Conservation (phyloP, 805 yeast genomes). For the Sungouiozyma ichnusensis region DNA sequence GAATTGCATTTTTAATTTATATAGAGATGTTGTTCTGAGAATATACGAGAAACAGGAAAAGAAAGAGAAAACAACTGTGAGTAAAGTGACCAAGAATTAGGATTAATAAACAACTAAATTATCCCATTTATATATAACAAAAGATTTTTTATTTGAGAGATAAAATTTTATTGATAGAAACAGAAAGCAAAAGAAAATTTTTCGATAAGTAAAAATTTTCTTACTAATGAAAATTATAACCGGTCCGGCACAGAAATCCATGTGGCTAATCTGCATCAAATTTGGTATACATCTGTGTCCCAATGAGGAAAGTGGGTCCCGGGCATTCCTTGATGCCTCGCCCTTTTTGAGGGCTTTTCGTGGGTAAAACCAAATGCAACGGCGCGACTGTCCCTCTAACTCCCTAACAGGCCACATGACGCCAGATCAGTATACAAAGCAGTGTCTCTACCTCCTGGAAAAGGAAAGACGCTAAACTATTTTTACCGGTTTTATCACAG, state of each 20-base stretch:
- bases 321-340: neutral
- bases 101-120: neutral
- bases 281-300: neutral
- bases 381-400: neutral
- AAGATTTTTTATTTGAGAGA: neutral
- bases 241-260: neutral
- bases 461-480: neutral
- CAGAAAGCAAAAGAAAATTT: neutral
- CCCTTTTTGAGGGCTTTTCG: no score
- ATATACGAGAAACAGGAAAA: neutral
- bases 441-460: no score
- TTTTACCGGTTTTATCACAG: neutral
- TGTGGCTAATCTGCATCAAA: neutral
- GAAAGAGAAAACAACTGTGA: constrained; percentile 37
- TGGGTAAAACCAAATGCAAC: neutral
- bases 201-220: no score
- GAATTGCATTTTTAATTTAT: constrained; percentile 50
- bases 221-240: no score
- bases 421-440: neutral
- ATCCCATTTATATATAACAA: neutral
- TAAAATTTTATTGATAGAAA: neutral
- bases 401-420: neutral
- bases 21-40: neutral
- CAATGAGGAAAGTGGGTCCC: neutral
- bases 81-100: neutral